These are phyloP conservation scores for Monosporozyma solicola DNA, from an alignment of 805 yeast species.

Conservation along the genomic window DNA sequence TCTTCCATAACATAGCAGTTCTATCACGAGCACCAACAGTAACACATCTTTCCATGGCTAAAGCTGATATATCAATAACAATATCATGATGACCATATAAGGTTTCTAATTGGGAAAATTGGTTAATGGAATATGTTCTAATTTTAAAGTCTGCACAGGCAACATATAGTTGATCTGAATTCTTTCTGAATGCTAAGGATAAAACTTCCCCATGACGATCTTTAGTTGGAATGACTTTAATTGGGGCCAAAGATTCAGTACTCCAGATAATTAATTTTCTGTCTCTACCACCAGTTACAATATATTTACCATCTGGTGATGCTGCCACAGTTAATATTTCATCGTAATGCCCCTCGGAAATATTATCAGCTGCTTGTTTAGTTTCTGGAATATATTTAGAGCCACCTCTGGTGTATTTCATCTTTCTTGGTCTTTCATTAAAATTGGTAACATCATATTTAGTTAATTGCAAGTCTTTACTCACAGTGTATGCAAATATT, in stretches of 20 bases:
- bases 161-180: slow-evolving; percentile 78
- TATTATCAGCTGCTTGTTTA: slow-evolving; percentile 36
- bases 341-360: slow-evolving; percentile 64
- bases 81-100: slow-evolving; percentile 93
- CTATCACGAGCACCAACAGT: slow-evolving; percentile 94
- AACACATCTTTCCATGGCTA: slow-evolving; percentile 83
- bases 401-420: slow-evolving; percentile 62
- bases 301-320: slow-evolving; percentile 76
- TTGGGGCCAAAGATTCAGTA: slow-evolving; percentile 62
- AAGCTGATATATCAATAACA: slow-evolving; percentile 71
- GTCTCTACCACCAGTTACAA: slow-evolving; percentile 88
- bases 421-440: slow-evolving; percentile 51
- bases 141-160: slow-evolving; percentile 89
- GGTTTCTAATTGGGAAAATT: slow-evolving; percentile 81
- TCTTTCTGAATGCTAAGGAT: slow-evolving; percentile 68
- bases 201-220: slow-evolving; percentile 65
- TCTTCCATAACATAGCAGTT: slow-evolving; percentile 94
- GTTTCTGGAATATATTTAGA: slow-evolving; percentile 33
- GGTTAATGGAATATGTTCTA: slow-evolving; percentile 77
- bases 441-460: slow-evolving; percentile 65
- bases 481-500: slow-evolving; percentile 56
- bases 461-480: slow-evolving; percentile 71
- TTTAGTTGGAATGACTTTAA: slow-evolving; percentile 68
- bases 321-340: slow-evolving; percentile 73
- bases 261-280: slow-evolving; percentile 80